Base-by-base conservation (phyloP, 768 basidiomycete species). In the Dentipellis fragilis region DNA sequence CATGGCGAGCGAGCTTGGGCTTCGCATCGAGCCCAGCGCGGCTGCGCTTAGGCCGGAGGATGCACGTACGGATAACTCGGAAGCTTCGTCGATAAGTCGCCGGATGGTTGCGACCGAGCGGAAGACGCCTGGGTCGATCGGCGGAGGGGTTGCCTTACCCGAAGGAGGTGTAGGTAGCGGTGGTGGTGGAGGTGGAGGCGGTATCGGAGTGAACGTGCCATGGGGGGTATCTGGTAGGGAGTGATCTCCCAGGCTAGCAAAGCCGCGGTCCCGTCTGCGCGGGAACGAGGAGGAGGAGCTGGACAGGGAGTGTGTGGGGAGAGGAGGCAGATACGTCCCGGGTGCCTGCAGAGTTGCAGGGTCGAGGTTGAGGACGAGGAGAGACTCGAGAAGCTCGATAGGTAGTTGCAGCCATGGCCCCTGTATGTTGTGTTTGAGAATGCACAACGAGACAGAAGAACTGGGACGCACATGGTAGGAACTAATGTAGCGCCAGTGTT, bases 401-500 rank as follows among this genome's bases (percentile, higher is more conserved):
- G 91, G 90, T 21, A 94, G 81, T 67, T 92, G 89, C 16, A 93
- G 80, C 92, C 92, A 94, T 9, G 89, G 90, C 12, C 92, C 92
- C 91, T 94, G 39, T 35, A 48, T 22, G 54, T 50, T 54, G 22
- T 39, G 46, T 42, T 49, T 34, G 34, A 17, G 36, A 19, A 17
- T 47, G 53, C 29, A 36, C 16, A 29, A 39, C 36, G 38, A 17
- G 40, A 35, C 17, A 56, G 37, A 54, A 55, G 21, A 45, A 57
- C 61, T 46, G 42, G 57, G 49, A 82, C 85, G 57, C 72, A 90
- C 89, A 68, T 91, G 89, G 67, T 89, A 92, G 21, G 90, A 90
- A 70, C 87, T 90, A 71, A 93, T 93, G 64, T 92, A 93, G 29
- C 84, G 81, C 92, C 91, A 93, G 64, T 94, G 92, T 68, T 94